Evolutionary conservation across 768 basidiomycete species (phyloP), one percentile per base, ranked within the genome.

Genomic region (Suillus fuscotomentosus): DNA sequence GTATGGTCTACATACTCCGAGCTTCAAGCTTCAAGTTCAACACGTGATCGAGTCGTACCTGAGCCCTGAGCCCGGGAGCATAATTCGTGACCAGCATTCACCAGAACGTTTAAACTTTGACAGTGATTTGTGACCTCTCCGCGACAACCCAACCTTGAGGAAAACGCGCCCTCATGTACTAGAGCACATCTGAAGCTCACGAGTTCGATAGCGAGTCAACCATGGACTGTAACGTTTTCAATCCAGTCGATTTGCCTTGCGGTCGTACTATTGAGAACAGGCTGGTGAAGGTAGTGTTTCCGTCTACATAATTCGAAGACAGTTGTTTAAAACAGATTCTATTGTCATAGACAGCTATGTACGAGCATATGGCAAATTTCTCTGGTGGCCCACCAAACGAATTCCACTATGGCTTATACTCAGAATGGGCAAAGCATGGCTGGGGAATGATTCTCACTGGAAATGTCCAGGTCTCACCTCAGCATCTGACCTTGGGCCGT

Each of bases 361-460:
- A 95, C 68, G 96, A 98, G 74, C 89, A 94, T 70, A 80, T 97
- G 11, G 84, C 89, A 0, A 67, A 74, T 4, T 78, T 89, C 38
- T 77, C 78, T 11, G 91, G 93, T 24, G 92, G 93, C 0, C 83
- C 84, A 11, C 95, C 95, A 0, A 93, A 91, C 66, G 69, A 77
- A 15, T 73, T 80, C 51, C 91, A 95, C 73, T 71, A 82, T 42
- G 70, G 76, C 0, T 80, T 97, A 36, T 97, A 98, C 72, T 75
- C 83, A 0, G 78, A 80, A 68, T 98, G 95, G 95, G 85, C 87
- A 1, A 73, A 79, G 60, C 84, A 89, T 13, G 82, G 83, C 55
- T 98, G 93, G 93, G 96, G 94, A 0, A 92, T 97, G 83, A 78
- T 97, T 54, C 73, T 96, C 36, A 94, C 95, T 0, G 96, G 96